A percentile compares a stretch with the other conserved stretches of the same genome.
Evolutionary conservation across 805 yeast species (phyloP).

Genomic region (Danielia oregonensis): DNA sequence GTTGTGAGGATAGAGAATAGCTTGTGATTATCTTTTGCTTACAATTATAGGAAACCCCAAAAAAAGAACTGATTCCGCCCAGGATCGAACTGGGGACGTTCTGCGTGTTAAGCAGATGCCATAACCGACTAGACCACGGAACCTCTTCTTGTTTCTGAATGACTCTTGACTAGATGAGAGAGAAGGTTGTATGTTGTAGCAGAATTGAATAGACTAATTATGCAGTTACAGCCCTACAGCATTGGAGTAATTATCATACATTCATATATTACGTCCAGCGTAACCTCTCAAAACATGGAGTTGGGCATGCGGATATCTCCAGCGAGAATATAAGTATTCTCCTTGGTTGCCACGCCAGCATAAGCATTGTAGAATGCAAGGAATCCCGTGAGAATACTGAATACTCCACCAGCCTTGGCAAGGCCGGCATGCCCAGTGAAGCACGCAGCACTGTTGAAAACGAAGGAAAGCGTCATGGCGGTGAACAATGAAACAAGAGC

Average conservation of each 20-base stretch:
- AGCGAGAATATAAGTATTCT: slow-evolving; percentile 47
- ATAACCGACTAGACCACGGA: slow-evolving; percentile 98
- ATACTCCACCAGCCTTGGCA: slow-evolving; percentile 57
- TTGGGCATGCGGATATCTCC: slow-evolving; percentile 11
- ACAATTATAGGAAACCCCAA: too few relatives aligned
- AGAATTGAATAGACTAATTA: too few relatives aligned
- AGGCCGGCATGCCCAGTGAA: slow-evolving; percentile 40
- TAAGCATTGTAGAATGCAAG: slow-evolving; percentile 64
- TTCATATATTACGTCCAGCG: too few relatives aligned
- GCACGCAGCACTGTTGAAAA: slow-evolving; percentile 51
- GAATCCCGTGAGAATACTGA: slow-evolving; percentile 54
- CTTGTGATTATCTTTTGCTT: too few relatives aligned
- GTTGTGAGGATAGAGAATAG: too few relatives aligned
- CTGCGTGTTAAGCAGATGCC: slow-evolving; percentile 99
- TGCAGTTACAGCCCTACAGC: neutral
- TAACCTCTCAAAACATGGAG: too few relatives aligned
- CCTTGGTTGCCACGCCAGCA: slow-evolving; percentile 57
- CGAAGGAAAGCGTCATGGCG: slow-evolving; percentile 50
- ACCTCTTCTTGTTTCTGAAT: too few relatives aligned
- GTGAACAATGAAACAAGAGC: slow-evolving; percentile 58
- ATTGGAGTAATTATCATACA: neutral
- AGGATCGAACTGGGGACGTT: slow-evolving; percentile 99
- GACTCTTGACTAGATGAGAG: too few relatives aligned
- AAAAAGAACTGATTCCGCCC: slow-evolving; percentile 80
- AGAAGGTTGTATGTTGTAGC: too few relatives aligned